Evolutionary conservation across 345 rosid species (phyloP).

Genomic region (Toxicodendron radicans): DNA sequence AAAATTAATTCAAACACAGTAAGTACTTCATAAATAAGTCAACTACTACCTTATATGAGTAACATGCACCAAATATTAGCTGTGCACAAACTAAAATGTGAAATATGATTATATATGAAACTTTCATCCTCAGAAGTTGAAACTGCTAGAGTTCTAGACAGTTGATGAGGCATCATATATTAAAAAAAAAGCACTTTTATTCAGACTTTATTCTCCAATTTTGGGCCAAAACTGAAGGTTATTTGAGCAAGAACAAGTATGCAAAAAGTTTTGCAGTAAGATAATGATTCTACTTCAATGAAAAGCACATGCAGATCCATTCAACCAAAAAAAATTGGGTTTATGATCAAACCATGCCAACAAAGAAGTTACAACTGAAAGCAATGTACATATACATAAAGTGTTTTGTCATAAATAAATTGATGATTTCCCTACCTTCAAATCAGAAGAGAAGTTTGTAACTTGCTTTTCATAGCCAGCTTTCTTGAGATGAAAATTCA

Average conservation of each 20-base stretch:
- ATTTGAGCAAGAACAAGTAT: background rate
- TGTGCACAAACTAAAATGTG: background rate
- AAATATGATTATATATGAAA: background rate
- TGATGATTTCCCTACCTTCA: constrained; percentile 62
- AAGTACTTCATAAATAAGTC: background rate
- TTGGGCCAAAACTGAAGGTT: background rate
- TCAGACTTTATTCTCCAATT: background rate
- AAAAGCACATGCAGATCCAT: background rate
- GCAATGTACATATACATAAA: constrained; percentile 5
- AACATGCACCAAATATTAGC: background rate
- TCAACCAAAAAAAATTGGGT: background rate
- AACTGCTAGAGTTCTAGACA: background rate
- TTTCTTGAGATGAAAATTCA: constrained; percentile 96
- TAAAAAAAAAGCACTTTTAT: background rate
- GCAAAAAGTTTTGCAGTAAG: background rate
- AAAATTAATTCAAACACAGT: background rate
- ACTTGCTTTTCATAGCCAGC: constrained; percentile 86
- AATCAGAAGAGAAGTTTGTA: constrained; percentile 91
- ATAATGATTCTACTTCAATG: background rate
- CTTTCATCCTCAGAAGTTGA: background rate
- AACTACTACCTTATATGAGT: background rate
- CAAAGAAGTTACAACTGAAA: constrained; percentile 2
- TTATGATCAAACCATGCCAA: constrained; percentile 5
- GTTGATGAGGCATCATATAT: background rate
- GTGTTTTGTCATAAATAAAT: constrained; percentile 13